Evolutionary conservation across 257 asterid species (phyloP).

Genomic region (Lavandula angustifolia): DNA sequence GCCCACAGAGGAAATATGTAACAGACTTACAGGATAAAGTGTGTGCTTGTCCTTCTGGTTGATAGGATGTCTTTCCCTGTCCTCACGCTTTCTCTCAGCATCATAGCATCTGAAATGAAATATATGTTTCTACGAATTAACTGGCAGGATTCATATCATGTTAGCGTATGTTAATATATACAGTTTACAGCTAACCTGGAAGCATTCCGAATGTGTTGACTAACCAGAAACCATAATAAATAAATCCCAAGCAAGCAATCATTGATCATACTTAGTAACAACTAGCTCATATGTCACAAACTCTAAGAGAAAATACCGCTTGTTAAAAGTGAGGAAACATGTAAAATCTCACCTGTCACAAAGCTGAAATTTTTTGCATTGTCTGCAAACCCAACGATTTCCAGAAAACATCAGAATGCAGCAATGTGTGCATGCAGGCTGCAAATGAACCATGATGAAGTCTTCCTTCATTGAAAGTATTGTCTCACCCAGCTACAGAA

Average conservation of each 20-base stretch:
- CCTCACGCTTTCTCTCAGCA: constrained; percentile 76
- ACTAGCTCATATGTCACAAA: too few species aligned
- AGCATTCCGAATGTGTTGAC: too few species aligned
- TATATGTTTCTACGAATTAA: background rate
- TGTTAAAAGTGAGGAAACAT: too few species aligned
- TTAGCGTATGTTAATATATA: too few species aligned
- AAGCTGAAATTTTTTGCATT: constrained; percentile 83
- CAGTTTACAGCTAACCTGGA: too few species aligned
- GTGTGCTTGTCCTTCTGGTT: constrained; percentile 75
- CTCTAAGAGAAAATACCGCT: background rate
- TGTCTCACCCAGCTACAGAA: constrained; percentile 90
- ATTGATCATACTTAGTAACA: too few species aligned
- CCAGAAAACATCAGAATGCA: constrained; percentile 89
- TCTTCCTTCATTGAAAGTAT: constrained; percentile 96
- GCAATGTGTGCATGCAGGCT: constrained; percentile 86
- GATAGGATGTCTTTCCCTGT: constrained; percentile 86
- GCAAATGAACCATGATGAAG: constrained; percentile 98
- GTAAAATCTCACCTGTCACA: constrained; percentile 65
- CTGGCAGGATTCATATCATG: too few species aligned
- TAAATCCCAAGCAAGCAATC: too few species aligned
- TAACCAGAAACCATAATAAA: too few species aligned
- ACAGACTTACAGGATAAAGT: constrained; percentile 67
- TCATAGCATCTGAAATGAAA: constrained; percentile 71
- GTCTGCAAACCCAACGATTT: constrained; percentile 81
- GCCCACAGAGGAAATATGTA: background rate